Evolutionary conservation across 495 filamentous ascomycete species (phyloP).

Genomic region (Podospora appendiculata): DNA sequence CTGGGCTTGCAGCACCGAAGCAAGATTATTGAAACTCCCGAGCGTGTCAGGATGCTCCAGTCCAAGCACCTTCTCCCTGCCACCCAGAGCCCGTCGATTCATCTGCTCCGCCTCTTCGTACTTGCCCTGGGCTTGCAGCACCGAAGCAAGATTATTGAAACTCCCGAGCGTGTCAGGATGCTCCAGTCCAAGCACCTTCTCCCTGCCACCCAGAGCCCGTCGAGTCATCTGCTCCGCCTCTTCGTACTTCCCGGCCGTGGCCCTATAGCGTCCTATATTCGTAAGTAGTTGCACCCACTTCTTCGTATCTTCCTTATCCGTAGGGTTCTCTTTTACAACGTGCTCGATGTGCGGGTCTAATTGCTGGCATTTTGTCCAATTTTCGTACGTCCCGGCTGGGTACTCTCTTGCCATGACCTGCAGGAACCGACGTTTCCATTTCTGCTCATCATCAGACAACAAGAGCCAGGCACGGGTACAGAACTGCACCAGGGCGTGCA

Average conservation of each 20-base stretch:
- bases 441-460: too few species aligned
- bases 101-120: neutral
- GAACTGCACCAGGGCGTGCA: neutral
- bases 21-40: neutral
- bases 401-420: conserved; percentile 7
- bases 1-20: neutral
- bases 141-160: conserved; percentile 26
- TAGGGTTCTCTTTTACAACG: conserved; percentile 1
- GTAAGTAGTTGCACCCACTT: conserved; percentile 6
- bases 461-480: conserved; percentile 7
- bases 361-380: neutral
- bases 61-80: conserved; percentile 8
- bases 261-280: conserved; percentile 15
- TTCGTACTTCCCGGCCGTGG: conserved; percentile 1
- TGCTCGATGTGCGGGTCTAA: conserved; percentile 5
- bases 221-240: conserved; percentile 4
- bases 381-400: conserved; percentile 1
- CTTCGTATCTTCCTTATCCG: neutral
- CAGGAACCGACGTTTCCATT: conserved; percentile 29
- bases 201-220: conserved; percentile 2
- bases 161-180: conserved; percentile 16
- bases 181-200: conserved; percentile 21
- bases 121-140: neutral
- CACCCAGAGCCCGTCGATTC: conserved; percentile 4
- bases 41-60: neutral